Percentiles rank a stretch among this genome's conserved stretches.
Evolutionary conservation across 495 filamentous ascomycete genomes (phyloP).

Genomic region (Penicillium ucsense): DNA sequence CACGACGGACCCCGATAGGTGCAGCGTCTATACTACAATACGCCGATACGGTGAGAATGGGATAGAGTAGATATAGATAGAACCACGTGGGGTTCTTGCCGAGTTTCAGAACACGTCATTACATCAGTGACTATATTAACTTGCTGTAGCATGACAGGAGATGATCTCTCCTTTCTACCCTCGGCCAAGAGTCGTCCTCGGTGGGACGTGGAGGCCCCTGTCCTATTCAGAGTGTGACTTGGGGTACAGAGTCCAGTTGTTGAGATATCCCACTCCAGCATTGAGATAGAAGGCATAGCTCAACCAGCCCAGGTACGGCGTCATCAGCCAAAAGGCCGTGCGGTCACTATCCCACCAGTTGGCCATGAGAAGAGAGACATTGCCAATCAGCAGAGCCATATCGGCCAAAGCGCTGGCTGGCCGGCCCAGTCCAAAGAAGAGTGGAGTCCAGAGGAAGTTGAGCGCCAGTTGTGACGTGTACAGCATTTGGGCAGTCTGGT

Average conservation of each 20-base stretch:
- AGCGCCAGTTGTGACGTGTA: slow-evolving; percentile 78
- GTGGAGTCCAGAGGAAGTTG: slow-evolving; percentile 86
- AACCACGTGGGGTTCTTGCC: no score
- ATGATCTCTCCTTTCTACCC: no score
- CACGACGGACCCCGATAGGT: no score
- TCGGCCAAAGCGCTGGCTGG: slow-evolving; percentile 68
- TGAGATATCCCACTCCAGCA: slow-evolving; percentile 10
- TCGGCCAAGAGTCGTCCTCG: no score
- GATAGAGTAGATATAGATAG: no score
- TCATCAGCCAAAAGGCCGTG: slow-evolving; percentile 60
- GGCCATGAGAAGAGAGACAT: slow-evolving; percentile 59
- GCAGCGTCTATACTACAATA: no score
- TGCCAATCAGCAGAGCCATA: slow-evolving; percentile 59
- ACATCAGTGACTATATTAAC: no score
- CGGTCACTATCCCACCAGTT: slow-evolving; percentile 65
- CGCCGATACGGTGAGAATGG: no score
- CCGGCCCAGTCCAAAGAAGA: slow-evolving; percentile 69
- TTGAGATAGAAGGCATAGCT: slow-evolving; percentile 49
- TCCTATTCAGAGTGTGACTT: slow-evolving; percentile 1
- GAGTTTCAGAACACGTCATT: no score
- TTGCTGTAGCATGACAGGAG: no score
- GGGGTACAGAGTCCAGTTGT: slow-evolving; percentile 9
- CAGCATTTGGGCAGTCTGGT: slow-evolving; percentile 40
- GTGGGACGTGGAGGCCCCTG: no score
- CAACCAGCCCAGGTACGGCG: slow-evolving; percentile 75